Evolutionary conservation across 2,329 filamentous ascomycete species (phyloP).

Genomic region (Calonectria ilicicola): DNA sequence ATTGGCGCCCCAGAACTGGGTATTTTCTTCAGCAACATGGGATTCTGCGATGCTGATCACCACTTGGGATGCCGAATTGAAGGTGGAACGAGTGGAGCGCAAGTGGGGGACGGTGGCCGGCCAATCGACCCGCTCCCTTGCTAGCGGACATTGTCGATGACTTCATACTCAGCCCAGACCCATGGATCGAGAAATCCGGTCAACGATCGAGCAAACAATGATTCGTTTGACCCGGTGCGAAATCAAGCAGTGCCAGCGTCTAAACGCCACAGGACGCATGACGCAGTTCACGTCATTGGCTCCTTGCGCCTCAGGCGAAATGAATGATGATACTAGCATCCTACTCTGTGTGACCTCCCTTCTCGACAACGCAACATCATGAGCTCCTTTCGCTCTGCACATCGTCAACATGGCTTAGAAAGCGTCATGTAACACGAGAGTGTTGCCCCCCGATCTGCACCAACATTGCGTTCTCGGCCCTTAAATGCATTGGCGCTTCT

Average conservation of each 20-base stretch:
- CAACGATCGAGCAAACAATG: slow-evolving; percentile 33
- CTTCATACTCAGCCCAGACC: slow-evolving; percentile 36
- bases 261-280: slow-evolving; percentile 36
- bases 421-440: background rate
- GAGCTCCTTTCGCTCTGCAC: background rate
- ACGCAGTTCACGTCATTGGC: slow-evolving; percentile 42
- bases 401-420: background rate
- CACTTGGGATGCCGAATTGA: background rate
- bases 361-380: background rate
- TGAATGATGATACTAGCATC: slow-evolving; percentile 13
- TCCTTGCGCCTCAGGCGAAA: slow-evolving; percentile 30
- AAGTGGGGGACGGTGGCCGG: background rate
- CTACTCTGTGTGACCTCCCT: background rate
- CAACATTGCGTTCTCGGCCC: background rate
- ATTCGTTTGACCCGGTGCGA: slow-evolving; percentile 11
- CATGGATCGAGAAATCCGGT: slow-evolving; percentile 35
- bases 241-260: background rate
- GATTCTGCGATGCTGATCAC: background rate
- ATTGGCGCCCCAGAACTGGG: background rate
- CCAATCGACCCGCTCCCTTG: background rate
- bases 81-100: background rate
- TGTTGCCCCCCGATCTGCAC: slow-evolving; percentile 10
- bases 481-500: background rate
- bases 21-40: background rate
- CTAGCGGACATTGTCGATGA: slow-evolving; percentile 28